Percentiles rank a stretch among this genome's conserved stretches.
Evolutionary conservation across 1,284 basidiomycete species (phyloP).

Genomic region (Prillingera fragicola): DNA sequence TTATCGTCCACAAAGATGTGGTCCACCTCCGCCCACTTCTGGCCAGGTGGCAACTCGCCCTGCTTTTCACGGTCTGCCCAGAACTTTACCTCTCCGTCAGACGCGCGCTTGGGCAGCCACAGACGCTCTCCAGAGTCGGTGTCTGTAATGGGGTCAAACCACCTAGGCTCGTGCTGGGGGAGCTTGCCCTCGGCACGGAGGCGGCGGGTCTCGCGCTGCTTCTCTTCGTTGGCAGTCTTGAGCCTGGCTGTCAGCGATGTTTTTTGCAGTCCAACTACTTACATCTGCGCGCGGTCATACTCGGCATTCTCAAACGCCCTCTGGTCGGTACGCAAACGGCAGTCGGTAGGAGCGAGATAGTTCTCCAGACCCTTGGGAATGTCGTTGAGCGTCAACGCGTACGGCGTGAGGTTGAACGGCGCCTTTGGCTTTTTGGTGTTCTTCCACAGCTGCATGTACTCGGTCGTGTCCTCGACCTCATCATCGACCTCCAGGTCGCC

Average conservation of each 20-base stretch:
- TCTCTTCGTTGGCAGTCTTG: constrained; percentile 81
- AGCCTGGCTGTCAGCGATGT: constrained; percentile 48
- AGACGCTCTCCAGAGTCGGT: constrained; percentile 78
- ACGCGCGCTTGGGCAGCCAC: constrained; percentile 65
- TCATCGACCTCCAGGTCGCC: constrained; percentile 57
- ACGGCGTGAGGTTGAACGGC: constrained; percentile 93
- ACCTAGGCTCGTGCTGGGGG: constrained; percentile 71
- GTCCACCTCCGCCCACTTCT: constrained; percentile 66
- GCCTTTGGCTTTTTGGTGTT: constrained; percentile 79
- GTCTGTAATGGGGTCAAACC: constrained; percentile 73
- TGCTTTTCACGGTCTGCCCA: constrained; percentile 73
- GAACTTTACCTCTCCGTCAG: constrained; percentile 61
- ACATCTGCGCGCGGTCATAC: constrained; percentile 80
- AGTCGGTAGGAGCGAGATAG: constrained; percentile 85
- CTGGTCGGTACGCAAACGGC: constrained; percentile 87
- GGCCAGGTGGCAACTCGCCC: constrained; percentile 49
- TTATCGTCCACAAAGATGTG: constrained; percentile 67
- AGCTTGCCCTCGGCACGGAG: constrained; percentile 70
- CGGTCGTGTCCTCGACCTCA: constrained; percentile 32
- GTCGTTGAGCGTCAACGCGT: constrained; percentile 72
- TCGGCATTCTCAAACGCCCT: constrained; percentile 89
- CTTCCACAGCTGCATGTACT: constrained; percentile 65
- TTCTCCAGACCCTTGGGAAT: constrained; percentile 55
- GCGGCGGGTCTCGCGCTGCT: constrained; percentile 71
- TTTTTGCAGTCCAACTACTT: constrained; percentile 4